Base-by-base conservation (phyloP, 805 yeast genomes). In the Monosporozyma solicola region DNA sequence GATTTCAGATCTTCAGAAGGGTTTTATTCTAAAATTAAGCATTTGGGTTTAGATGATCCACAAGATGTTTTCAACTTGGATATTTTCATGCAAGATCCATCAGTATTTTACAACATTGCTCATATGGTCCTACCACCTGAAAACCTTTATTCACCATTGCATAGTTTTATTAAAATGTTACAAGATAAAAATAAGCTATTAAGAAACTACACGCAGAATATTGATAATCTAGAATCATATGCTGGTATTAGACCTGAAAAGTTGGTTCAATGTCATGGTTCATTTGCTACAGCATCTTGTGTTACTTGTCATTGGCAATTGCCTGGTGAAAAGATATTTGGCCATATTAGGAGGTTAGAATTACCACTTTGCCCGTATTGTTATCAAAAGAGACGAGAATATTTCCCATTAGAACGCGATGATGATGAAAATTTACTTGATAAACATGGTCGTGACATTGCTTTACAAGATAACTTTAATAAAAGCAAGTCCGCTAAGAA, bases 1-100 rank as follows among this genome's bases (percentile, higher is more conserved):
- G 97, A 89, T 70, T 89, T 90, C 70, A 77, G 97, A 64, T 88
- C 96, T 0, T 82, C 87, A n/a, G 76, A 83, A 57, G 97, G 97
- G 49, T 78, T 90, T 52, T 90, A 90, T 68, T 76, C 87, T 1
- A 79, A 78, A 61, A 76, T 91, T 59, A 75, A 77, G 51, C 77
- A 79, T 60, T 68, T 87, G 52, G 91, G 94, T 0, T 70, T 90
- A 35, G 79, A 77, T 49, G 97, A 90, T 61, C 97, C 97, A 0
- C 97, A 90, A 64, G 92, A 87, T 60, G 96, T 89, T 45, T 90
- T 90, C 67, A 88, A 87, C 62, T 70, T 86, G 47, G 75, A 75
- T 25, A 74, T 80, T n/a, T 90, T 90, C 71, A 75, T 75, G 58
- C 78, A 79, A 47, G 88, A 88, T 60, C 97, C 97, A 1, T 68